phyloP scores from a whole-genome alignment of 1,284 basidiomycete species.

The Fomes fomentarius region DNA sequence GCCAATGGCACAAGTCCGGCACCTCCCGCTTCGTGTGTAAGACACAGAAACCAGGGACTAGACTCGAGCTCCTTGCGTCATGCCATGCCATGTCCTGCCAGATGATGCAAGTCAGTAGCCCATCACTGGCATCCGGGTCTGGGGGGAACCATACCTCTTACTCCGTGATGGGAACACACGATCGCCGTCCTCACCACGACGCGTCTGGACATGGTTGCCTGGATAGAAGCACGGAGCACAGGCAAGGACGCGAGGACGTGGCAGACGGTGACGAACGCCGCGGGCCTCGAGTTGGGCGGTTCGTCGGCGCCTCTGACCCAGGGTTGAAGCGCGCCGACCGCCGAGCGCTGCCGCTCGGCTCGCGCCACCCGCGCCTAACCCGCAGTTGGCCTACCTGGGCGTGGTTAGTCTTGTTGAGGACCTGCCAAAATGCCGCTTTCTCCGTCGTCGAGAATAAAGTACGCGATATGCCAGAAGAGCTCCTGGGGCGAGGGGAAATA shows the following conservation, averaged over 20 bases:
- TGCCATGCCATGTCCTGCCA: background rate
- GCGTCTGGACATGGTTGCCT: background rate
- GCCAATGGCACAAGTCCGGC: too few species aligned
- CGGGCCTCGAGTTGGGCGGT: too few species aligned
- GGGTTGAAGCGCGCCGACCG: too few species aligned
- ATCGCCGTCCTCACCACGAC: background rate
- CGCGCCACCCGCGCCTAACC: background rate
- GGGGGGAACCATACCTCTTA: background rate
- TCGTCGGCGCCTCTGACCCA: too few species aligned
- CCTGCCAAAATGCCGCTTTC: too few species aligned
- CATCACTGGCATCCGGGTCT: too few species aligned
- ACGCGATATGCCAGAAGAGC: too few species aligned
- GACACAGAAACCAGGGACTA: background rate
- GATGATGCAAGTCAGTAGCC: background rate
- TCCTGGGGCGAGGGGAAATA: too few species aligned
- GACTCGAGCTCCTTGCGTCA: background rate
- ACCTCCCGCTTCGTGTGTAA: too few species aligned
- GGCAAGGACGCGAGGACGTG: too few species aligned
- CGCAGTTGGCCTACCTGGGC: background rate
- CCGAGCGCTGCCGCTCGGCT: background rate
- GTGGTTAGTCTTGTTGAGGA: background rate
- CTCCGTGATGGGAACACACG: background rate
- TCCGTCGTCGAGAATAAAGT: too few species aligned
- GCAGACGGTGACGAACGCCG: too few species aligned
- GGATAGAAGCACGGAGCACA: constrained; percentile 1